Base-by-base conservation (phyloP, 148 eudicot species). In the Rhododendron ovatum region DNA sequence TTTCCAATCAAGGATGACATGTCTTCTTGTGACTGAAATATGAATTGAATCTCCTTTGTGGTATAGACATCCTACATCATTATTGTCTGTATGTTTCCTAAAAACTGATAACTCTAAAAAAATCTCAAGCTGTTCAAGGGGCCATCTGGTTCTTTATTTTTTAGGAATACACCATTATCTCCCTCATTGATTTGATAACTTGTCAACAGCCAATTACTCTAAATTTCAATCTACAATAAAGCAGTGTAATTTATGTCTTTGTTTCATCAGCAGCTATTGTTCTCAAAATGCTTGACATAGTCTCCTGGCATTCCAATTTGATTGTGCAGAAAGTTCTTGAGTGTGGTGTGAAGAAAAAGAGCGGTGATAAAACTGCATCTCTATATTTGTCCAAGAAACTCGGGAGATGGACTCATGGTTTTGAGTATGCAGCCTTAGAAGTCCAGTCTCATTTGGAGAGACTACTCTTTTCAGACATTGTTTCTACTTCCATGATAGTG, bases 341-440 rank as follows among this genome's bases (percentile, higher is more conserved):
- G 88, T 94, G 96, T 76, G 99, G 99, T 86, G 94, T 90, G 28
- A 93, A 89, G 76, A 97, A 86, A 86, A 85, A 86, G 84, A 92
- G 89, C 45, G 93, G 94, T 65, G 80, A 86, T 86, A 91, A 92
- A 90, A 93, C 95, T 35, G 92, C 90, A 7, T 92, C 99, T 13
- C 88, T 97, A 33, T 95, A 87, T 88, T 88, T 97, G 82, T 93
- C 98, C 41, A 86, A 88, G 79, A 95, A 90, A 86, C 95, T 97
- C 28, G 88, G 84, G 84, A 92, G 95, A 88, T 65, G 91, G 87
- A 85, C 87, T 6, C 87, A 95, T 83, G 98, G 98, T 37, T 92
- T 88, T 86, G 99, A 97, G 89, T 95, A 95, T 91, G 99, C 91
- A 81, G 98, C 96, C 74, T 91, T 97, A 75, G 98, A 95, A 82